Conservation (phyloP, 139 green algal species). For the Marvania coccoides region DNA sequence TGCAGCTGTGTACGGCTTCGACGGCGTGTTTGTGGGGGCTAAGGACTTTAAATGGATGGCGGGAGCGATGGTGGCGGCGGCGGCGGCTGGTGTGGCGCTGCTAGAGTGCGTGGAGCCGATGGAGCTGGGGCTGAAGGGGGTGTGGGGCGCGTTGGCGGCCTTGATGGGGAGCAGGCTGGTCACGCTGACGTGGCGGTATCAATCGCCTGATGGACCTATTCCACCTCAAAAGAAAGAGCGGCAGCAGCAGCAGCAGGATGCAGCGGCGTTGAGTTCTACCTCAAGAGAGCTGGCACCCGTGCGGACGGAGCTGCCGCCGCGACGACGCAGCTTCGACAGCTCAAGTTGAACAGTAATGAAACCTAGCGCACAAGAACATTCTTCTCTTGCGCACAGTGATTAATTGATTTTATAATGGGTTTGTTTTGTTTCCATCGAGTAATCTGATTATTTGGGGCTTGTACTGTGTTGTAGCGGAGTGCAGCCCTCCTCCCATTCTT, state of each 20-base stretch:
- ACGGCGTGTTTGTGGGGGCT: conserved; percentile 68
- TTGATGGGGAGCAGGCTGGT: conserved; percentile 39
- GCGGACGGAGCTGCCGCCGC: background rate
- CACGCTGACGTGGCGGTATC: conserved; percentile 44
- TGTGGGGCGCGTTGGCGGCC: conserved; percentile 41
- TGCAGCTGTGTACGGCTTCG: conserved; percentile 61
- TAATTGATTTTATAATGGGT: background rate
- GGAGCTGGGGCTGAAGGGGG: conserved; percentile 30
- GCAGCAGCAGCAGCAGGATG: background rate
- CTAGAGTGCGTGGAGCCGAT: conserved; percentile 27
- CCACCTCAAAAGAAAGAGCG: background rate
- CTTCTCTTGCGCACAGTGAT: background rate
- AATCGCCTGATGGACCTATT: conserved; percentile 16
- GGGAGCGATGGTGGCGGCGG: conserved; percentile 40
- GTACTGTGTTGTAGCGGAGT: background rate
- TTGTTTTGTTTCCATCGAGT: background rate
- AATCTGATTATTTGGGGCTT: background rate
- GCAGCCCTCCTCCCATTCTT: background rate
- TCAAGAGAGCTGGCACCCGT: background rate
- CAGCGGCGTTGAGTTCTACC: background rate
- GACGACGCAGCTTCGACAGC: background rate
- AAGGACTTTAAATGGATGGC: conserved; percentile 61
- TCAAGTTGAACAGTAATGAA: background rate
- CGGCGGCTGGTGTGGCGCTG: conserved; percentile 14
- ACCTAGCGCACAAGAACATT: background rate